phyloP scores from a whole-genome alignment of 345 rosid genomes.

The Arabidopsis arenosa region DNA sequence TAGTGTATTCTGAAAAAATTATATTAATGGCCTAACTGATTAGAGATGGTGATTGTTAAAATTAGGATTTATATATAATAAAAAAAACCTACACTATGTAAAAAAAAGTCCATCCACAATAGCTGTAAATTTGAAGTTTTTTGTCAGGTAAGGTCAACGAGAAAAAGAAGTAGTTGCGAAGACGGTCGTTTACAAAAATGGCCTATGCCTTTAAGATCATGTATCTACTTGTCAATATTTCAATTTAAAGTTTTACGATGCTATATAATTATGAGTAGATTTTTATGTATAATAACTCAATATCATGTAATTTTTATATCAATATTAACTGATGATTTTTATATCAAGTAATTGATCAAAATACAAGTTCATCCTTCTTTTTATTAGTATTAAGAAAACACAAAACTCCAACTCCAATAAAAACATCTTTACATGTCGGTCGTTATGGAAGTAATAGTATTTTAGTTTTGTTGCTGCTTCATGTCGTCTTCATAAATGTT shows the following conservation, averaged over 20 bases:
- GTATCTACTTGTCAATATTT: constrained; percentile 24
- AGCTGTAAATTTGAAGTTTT: neutral
- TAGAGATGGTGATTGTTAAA: neutral
- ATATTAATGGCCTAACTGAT: neutral
- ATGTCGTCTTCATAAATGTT: neutral
- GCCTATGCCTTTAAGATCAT: neutral
- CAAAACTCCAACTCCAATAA: neutral
- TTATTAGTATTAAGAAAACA: neutral
- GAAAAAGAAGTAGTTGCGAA: constrained; percentile 14
- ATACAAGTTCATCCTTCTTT: neutral
- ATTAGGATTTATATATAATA: neutral
- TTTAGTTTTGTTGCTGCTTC: constrained; percentile 5
- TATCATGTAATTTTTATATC: neutral
- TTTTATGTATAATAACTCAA: neutral
- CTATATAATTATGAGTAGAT: neutral
- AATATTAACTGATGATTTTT: neutral
- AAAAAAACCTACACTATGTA: neutral
- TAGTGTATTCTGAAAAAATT: neutral
- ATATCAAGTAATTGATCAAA: neutral
- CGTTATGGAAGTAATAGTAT: neutral
- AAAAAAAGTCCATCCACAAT: constrained; percentile 9
- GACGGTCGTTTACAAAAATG: constrained; percentile 30
- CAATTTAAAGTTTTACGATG: constrained; percentile 7
- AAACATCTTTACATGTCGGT: neutral
- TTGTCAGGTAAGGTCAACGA: neutral